phyloP scores from a whole-genome alignment of 768 basidiomycete species.

The Pulveroboletus sp. region DNA sequence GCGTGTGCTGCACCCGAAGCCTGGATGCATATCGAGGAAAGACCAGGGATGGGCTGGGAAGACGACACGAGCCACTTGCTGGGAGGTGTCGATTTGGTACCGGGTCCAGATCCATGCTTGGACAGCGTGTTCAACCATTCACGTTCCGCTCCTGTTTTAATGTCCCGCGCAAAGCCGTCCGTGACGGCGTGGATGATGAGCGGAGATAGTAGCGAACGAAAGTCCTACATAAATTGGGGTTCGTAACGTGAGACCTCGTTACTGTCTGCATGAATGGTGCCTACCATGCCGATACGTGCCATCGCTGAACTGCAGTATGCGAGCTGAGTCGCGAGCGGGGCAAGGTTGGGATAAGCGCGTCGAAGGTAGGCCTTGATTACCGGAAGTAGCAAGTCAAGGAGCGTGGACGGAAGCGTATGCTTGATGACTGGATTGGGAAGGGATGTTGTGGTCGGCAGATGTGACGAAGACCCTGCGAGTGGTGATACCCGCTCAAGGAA shows the following conservation, averaged over 20 bases:
- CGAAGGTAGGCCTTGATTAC: slow-evolving; percentile 60
- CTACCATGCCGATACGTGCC: slow-evolving; percentile 78
- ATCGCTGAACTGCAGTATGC: slow-evolving; percentile 93
- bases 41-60: slow-evolving; percentile 30
- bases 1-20: slow-evolving; percentile 45
- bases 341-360: slow-evolving; percentile 58
- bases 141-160: slow-evolving; percentile 24
- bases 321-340: slow-evolving; percentile 86
- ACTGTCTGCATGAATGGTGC: slow-evolving; percentile 3
- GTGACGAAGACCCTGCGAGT: slow-evolving; percentile 16
- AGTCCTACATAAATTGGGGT: slow-evolving; percentile 41
- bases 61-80: slow-evolving; percentile 51
- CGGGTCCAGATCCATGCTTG: slow-evolving; percentile 13
- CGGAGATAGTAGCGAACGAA: slow-evolving; percentile 63
- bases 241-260: background rate
- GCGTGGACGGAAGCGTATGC: slow-evolving; percentile 28
- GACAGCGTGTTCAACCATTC: slow-evolving; percentile 35
- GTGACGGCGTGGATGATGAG: slow-evolving; percentile 64
- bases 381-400: slow-evolving; percentile 56
- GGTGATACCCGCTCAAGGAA: slow-evolving; percentile 68
- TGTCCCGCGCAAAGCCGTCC: slow-evolving; percentile 48
- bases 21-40: slow-evolving; percentile 19
- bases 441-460: slow-evolving; percentile 17
- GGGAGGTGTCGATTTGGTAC: slow-evolving; percentile 30
- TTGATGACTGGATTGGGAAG: slow-evolving; percentile 28